A percentile compares a stretch with the other conserved stretches of the same genome.
Evolutionary conservation across 208 protist species (phyloP).

Genomic region (Wallacemonas collosoma): DNA sequence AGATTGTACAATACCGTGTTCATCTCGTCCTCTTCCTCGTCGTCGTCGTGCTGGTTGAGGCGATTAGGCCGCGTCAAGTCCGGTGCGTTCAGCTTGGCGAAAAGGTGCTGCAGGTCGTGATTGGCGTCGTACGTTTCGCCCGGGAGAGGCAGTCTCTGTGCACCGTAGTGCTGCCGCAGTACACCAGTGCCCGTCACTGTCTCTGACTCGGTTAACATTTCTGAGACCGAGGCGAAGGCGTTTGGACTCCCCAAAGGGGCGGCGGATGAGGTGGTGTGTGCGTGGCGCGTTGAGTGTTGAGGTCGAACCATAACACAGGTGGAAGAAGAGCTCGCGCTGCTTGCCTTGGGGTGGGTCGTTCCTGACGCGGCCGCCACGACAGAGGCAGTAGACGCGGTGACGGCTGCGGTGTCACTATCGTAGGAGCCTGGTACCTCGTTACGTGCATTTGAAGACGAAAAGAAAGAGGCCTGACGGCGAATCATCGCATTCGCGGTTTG

Average conservation of each 20-base stretch:
- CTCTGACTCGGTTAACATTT: slow-evolving; percentile 1
- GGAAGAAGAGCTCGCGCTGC: no score
- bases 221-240: slow-evolving; percentile 3
- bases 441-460: background rate
- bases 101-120: slow-evolving; percentile 48
- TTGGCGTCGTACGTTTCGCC: slow-evolving; percentile 29
- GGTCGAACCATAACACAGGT: no score
- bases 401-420: background rate
- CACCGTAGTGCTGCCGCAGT: slow-evolving; percentile 1
- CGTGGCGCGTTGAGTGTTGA: no score
- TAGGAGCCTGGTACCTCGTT: background rate
- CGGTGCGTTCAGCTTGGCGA: slow-evolving; percentile 36
- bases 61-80: slow-evolving; percentile 33
- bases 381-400: no score
- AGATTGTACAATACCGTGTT: slow-evolving; percentile 12
- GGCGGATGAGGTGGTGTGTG: no score
- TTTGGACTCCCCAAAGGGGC: background rate
- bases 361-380: no score
- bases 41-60: slow-evolving; percentile 25
- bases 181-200: background rate
- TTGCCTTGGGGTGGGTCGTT: no score
- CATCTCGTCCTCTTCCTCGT: slow-evolving; percentile 32
- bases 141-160: background rate
- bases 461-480: slow-evolving; percentile 12
- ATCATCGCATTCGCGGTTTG: slow-evolving; percentile 7